These are phyloP conservation scores for Solanum corneliomulleri DNA, from an alignment of 257 asterid species.

Conservation along the genomic window DNA sequence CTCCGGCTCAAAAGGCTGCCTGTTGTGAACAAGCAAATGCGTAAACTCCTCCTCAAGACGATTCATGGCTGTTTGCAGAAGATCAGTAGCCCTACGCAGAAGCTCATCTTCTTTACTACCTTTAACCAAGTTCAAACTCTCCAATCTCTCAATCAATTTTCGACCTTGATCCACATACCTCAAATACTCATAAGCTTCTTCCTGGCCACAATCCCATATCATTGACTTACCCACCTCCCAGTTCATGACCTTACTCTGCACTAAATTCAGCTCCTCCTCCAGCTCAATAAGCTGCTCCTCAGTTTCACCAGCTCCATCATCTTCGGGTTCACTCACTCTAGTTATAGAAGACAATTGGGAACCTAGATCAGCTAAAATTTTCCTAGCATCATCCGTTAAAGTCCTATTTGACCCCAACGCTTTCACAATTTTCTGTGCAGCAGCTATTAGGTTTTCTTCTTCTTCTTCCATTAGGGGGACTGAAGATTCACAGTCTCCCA, in stretches of 20 bases:
- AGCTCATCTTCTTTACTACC: slow-evolving; percentile 22
- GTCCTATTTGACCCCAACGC: slow-evolving; percentile 41
- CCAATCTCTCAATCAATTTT: slow-evolving; percentile 46
- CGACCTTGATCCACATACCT: slow-evolving; percentile 59
- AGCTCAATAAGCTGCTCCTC: slow-evolving; percentile 33
- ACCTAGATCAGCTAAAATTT: slow-evolving; percentile 63
- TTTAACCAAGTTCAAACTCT: slow-evolving; percentile 19
- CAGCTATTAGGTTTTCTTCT: slow-evolving; percentile 68
- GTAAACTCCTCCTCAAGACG: slow-evolving; percentile 89
- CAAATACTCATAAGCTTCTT: slow-evolving; percentile 57
- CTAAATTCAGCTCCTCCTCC: slow-evolving; percentile 40
- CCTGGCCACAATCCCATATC: slow-evolving; percentile 80
- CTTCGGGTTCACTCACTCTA: slow-evolving; percentile 14
- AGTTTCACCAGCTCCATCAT: slow-evolving; percentile 1
- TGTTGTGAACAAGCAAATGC: slow-evolving; percentile 62
- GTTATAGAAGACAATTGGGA: slow-evolving; percentile 38
- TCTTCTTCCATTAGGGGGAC: slow-evolving; percentile 51
- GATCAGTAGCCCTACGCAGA: slow-evolving; percentile 45
- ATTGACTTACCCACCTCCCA: slow-evolving; percentile 66
- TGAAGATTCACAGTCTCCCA: slow-evolving; percentile 47
- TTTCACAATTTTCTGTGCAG: slow-evolving; percentile 43
- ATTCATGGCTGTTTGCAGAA: slow-evolving; percentile 79
- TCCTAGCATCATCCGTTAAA: slow-evolving; percentile 41
- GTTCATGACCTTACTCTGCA: slow-evolving; percentile 48
- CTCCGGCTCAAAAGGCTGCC: slow-evolving; percentile 85